Percentiles rank a stretch among this genome's conserved stretches.
phyloP scores from a whole-genome alignment of 176 grass and related monocot species.

The Eragrostis nindensis region DNA sequence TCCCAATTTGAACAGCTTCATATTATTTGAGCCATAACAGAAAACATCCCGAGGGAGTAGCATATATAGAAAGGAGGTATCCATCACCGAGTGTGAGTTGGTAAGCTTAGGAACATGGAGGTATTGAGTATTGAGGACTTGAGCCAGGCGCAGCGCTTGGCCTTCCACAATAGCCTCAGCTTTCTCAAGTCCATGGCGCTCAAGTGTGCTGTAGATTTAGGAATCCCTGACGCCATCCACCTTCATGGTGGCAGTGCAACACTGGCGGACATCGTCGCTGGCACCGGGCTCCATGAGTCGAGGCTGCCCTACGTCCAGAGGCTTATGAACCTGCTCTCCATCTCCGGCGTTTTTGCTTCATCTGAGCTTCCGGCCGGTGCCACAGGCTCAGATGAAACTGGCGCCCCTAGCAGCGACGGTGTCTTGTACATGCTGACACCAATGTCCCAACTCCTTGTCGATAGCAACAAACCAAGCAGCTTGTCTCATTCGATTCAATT shows the following conservation, averaged over 20 bases:
- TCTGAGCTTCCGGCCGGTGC: too few relatives aligned
- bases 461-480: neutral
- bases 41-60: too few relatives aligned
- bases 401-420: neutral
- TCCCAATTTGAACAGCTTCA: too few relatives aligned
- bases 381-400: neutral
- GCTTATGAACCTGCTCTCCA: slow-evolving; percentile 2
- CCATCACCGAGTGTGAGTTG: too few relatives aligned
- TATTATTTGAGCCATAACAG: too few relatives aligned
- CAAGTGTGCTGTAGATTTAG: too few relatives aligned
- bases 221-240: neutral
- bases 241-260: neutral
- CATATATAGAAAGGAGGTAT: too few relatives aligned
- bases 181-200: neutral
- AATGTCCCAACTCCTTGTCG: neutral
- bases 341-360: neutral
- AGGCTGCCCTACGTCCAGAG: neutral
- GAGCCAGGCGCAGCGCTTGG: neutral
- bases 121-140: neutral
- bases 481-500: neutral
- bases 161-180: neutral
- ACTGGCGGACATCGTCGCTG: neutral
- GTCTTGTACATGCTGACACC: neutral
- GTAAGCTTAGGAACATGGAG: neutral
- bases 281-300: neutral